Percentiles rank a stretch among this genome's conserved stretches.
Conservation (phyloP, 352 stramenopile species). For the Salisapilia sapeloensis region DNA sequence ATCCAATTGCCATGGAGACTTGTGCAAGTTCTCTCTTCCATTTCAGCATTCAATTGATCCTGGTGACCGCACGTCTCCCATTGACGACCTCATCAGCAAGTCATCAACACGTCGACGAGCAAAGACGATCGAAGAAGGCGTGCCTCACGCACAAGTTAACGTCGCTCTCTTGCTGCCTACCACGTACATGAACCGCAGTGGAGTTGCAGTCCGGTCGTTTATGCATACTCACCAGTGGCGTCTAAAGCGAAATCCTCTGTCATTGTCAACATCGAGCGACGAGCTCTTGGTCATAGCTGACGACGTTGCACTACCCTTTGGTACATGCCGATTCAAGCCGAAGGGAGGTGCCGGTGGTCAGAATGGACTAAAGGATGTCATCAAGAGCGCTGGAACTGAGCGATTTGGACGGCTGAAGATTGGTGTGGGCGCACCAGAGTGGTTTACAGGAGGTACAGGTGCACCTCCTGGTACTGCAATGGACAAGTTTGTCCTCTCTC, state of each 20-base stretch:
- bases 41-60: slow-evolving; percentile 41
- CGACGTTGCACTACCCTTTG: slow-evolving; percentile 68
- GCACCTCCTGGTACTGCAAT: slow-evolving; percentile 62
- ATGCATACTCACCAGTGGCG: slow-evolving; percentile 69
- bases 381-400: slow-evolving; percentile 66
- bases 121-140: slow-evolving; percentile 51
- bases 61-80: slow-evolving; percentile 14
- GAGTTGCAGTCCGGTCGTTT: slow-evolving; percentile 52
- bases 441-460: slow-evolving; percentile 48
- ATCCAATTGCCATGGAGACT: slow-evolving; percentile 38
- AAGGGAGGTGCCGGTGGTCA: slow-evolving; percentile 63
- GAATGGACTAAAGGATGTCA: slow-evolving; percentile 72
- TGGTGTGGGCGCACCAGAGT: slow-evolving; percentile 55
- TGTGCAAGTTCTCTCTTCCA: slow-evolving; percentile 27
- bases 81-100: slow-evolving; percentile 63
- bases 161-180: slow-evolving; percentile 53
- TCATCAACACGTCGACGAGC: slow-evolving; percentile 58
- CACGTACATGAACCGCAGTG: slow-evolving; percentile 80
- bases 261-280: slow-evolving; percentile 66
- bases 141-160: slow-evolving; percentile 55
- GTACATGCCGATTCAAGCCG: slow-evolving; percentile 63
- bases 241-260: slow-evolving; percentile 69
- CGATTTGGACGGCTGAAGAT: slow-evolving; percentile 74
- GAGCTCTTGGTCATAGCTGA: slow-evolving; percentile 72
- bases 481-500: slow-evolving; percentile 64